A percentile compares a stretch with the other conserved stretches of the same genome.
phyloP scores from a whole-genome alignment of 176 grass and related monocot genomes.

The Aegilops bicornis region DNA sequence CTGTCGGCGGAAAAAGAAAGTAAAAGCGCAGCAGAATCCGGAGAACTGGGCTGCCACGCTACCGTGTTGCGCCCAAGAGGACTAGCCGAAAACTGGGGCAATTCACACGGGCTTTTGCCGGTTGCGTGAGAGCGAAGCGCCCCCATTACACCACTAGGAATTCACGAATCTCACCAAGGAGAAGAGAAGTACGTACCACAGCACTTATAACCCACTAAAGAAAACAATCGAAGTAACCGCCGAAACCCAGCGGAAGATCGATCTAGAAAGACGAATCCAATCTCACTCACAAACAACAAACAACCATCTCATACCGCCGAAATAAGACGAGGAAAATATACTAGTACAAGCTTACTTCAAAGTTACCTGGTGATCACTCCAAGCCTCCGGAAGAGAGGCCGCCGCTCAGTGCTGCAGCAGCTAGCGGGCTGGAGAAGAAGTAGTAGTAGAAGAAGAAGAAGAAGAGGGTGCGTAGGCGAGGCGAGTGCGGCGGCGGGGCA shows the following conservation, averaged over 20 bases:
- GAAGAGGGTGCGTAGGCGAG: background rate
- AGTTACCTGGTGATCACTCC: constrained; percentile 37
- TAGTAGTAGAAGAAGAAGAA: background rate
- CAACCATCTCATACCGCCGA: background rate
- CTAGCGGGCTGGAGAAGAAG: background rate
- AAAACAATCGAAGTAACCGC: background rate
- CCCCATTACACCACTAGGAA: background rate
- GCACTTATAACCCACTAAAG: background rate
- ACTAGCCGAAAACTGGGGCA: background rate
- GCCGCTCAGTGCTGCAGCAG: background rate
- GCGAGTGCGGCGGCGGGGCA: background rate
- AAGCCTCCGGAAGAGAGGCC: background rate
- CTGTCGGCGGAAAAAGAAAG: background rate
- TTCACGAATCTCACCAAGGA: background rate
- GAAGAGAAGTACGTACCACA: background rate
- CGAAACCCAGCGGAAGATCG: background rate
- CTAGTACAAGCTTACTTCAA: background rate
- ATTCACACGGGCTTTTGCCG: background rate
- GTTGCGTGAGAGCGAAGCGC: constrained; percentile 34
- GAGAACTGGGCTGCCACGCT: background rate
- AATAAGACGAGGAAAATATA: background rate
- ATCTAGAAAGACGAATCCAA: background rate
- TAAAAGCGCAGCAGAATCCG: background rate
- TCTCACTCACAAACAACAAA: background rate
- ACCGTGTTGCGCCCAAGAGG: background rate